Base-by-base conservation (phyloP, 1,284 basidiomycete species). In the Cutaneotrichosporon sp. region DNA sequence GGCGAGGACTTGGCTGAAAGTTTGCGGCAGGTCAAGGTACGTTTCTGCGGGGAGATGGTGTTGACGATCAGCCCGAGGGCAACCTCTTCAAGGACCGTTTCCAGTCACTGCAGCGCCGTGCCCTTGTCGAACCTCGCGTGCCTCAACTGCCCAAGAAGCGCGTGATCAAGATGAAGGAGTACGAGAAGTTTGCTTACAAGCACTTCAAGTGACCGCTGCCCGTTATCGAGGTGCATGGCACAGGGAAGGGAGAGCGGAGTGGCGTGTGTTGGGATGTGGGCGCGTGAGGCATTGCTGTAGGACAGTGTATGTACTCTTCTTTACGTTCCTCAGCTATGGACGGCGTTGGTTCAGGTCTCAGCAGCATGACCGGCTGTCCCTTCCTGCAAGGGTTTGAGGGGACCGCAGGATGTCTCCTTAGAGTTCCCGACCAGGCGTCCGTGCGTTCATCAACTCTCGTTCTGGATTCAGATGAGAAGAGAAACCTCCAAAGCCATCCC, bases 11-110 rank as follows among this genome's bases (percentile, higher is more conserved):
- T 97, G 34, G 86, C 83, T 53, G 94, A 97, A 73, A 90, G 80
- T 65, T 74, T 97, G 61, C 77, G 93, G 45, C 85, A 80, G 46
- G 75, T 98, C 62, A 91, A 91, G 81, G 89, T 88, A 5, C 27
- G n/a, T 5, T 11, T 17, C 14, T 16, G 34, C 48, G 51, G 9
- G 45, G 37, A 38, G 55, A 49, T 48, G 31, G 11, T 14, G 32
- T 24, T 33, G 39, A 57, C 54, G 37, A 24, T 14, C 56, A 91
- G 88, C 87, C 89, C 17, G 91, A 96, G 76, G 92, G 92, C 27
- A 96, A 94, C 71, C 75, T 94, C 24, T 96, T 94, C 81, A 82
- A 84, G 39, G 92, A 96, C 70, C 82, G 91, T 3, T 93, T 91
- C 78, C 72, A 86, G 38, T 70, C 70, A 22, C 51, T 79, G 24